Evolutionary conservation across 2,329 filamentous ascomycete species (phyloP).

Genomic region (Phialophora chinensis): DNA sequence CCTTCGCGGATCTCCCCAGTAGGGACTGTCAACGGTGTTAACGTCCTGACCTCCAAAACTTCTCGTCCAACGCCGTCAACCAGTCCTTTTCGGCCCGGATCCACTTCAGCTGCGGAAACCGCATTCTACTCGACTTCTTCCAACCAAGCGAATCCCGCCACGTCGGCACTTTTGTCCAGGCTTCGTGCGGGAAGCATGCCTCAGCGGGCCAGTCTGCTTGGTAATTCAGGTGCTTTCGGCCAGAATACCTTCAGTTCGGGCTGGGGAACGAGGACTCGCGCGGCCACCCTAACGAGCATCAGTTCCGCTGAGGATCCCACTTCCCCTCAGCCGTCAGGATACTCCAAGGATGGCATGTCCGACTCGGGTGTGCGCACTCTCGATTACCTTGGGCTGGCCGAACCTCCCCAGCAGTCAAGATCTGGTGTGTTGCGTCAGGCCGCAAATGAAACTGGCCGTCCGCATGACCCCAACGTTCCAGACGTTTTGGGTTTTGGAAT

Average conservation of each 20-base stretch:
- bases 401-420: constrained; percentile 82
- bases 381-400: constrained; percentile 92
- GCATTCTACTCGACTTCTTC: constrained; percentile 47
- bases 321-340: constrained; percentile 84
- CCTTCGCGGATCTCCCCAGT: constrained; percentile 90
- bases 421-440: constrained; percentile 72
- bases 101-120: constrained; percentile 45
- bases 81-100: constrained; percentile 79
- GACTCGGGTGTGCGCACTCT: constrained; percentile 92
- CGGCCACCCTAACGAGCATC: constrained; percentile 87
- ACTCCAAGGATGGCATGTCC: constrained; percentile 80
- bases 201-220: constrained; percentile 74
- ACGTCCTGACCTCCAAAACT: constrained; percentile 72
- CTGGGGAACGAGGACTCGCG: constrained; percentile 84
- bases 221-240: constrained; percentile 73
- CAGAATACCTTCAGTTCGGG: constrained; percentile 85
- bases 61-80: constrained; percentile 85
- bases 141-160: constrained; percentile 59
- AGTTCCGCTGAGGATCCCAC: constrained; percentile 84
- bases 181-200: constrained; percentile 93
- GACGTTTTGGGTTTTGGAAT: constrained; percentile 78
- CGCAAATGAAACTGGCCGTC: constrained; percentile 57
- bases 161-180: constrained; percentile 79
- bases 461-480: constrained; percentile 55
- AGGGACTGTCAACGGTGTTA: constrained; percentile 64